Evolutionary conservation across 2,329 filamentous ascomycete species (phyloP), one percentile per base, ranked within the genome.

Genomic region (Clarireedia homoeocarpa): DNA sequence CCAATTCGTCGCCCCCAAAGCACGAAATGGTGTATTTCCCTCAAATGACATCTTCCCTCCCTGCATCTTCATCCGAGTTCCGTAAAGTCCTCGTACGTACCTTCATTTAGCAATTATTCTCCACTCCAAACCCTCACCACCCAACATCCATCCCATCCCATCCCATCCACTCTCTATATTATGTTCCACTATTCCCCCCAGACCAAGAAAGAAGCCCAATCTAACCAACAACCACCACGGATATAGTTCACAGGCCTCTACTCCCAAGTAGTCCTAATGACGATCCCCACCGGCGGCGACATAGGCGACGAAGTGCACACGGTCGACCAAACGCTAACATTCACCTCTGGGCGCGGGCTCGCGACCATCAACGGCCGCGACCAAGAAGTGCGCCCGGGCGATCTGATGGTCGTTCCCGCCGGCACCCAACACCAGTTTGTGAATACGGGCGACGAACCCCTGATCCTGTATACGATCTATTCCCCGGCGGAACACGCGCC

Each of bases 271-370:
- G 82, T 85, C 0, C 74, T 82, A 0, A 86, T 85, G 82, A 82
- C 81, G 45, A 75, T 86, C 0, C 83, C 82, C 0, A 78, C 83
- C 0, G 77, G 75, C 14, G 82, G 82, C 2, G 82, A 86, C 30
- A 85, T 86, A 62, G 81, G 83, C n/a, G 82, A 85, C 52, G 82
- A 85, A 70, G 82, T 83, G 58, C 82, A 85, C 66, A 79, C 78
- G 0, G 82, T 85, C 39, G 83, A 86, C 60, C 83, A 86, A 62
- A 79, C 82, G 55, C 71, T 86, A 12, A 81, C 83, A 12, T 85
- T 86, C 69, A 86, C 81, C 0, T 79, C 76, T 5, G 83, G 82
- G 12, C 72, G 70, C 10, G 81, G 78, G 0, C 77, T 79, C 26
- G 82, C 81, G 1, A 82, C 78, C 2, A 76, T 85, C 4, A 77